A percentile compares a stretch with the other conserved stretches of the same genome.
phyloP scores from a whole-genome alignment of 192 early-diverging fungal species.

The Podila clonocystis region DNA sequence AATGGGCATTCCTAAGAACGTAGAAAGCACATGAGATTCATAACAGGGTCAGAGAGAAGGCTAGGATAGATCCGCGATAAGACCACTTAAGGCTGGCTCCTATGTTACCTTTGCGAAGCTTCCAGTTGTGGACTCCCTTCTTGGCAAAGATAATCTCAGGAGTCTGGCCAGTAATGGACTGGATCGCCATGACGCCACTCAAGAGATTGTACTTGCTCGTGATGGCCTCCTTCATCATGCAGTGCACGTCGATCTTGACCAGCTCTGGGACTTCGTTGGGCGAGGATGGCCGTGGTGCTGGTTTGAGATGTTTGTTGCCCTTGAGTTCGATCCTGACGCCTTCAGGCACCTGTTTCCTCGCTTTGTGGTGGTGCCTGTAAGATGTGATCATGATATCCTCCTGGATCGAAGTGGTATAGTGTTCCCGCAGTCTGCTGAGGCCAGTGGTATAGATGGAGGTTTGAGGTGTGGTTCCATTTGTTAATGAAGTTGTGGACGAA shows the following conservation, averaged over 20 bases:
- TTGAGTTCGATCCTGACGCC: constrained; percentile 47
- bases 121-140: constrained; percentile 81
- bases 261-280: constrained; percentile 74
- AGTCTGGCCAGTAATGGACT: constrained; percentile 84
- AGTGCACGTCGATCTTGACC: constrained; percentile 81
- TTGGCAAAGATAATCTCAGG: constrained; percentile 86
- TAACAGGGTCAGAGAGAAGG: background rate
- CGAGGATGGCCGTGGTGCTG: constrained; percentile 66
- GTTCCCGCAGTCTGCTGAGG: constrained; percentile 73
- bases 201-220: constrained; percentile 90
- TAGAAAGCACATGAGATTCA: background rate
- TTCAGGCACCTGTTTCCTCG: constrained; percentile 47
- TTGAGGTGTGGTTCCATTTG: constrained; percentile 13
- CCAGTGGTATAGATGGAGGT: constrained; percentile 40
- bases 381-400: constrained; percentile 80
- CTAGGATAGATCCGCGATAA: background rate
- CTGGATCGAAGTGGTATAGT: constrained; percentile 76
- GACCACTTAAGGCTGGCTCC: background rate
- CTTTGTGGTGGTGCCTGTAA: constrained; percentile 71
- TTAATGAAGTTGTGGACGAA: background rate
- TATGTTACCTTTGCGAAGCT: constrained; percentile 78
- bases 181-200: constrained; percentile 90
- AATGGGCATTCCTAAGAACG: constrained; percentile 79
- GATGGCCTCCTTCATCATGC: constrained; percentile 88
- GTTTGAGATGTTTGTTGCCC: constrained; percentile 60